These are phyloP conservation scores for Fraxinus baroniana DNA, from an alignment of 305 asterid species.

Conservation along the genomic window DNA sequence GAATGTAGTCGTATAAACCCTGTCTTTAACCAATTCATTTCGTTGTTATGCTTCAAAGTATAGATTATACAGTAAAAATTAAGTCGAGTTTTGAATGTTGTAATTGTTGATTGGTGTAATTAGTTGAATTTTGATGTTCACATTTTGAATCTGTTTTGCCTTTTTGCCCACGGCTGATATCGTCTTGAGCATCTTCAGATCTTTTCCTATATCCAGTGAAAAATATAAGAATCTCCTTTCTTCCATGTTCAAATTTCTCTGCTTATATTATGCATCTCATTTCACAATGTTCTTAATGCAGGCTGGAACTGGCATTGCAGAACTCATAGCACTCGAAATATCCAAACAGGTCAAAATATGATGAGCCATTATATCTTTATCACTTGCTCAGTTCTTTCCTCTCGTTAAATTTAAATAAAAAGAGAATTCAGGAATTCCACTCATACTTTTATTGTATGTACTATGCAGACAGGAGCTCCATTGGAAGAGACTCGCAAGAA, in stretches of 20 bases:
- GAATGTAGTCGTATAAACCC: neutral
- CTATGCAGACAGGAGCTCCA: conserved; percentile 73
- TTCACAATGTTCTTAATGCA: conserved; percentile 34
- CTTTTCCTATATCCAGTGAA: neutral
- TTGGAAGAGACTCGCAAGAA: conserved; percentile 82
- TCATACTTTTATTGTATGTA: neutral
- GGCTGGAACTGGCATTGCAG: conserved; percentile 99
- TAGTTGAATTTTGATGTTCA: neutral
- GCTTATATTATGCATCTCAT: neutral
- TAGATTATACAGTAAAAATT: neutral
- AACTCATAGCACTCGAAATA: conserved; percentile 94
- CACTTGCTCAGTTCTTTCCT: conserved; percentile 8
- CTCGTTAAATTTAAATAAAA: conserved; percentile 6
- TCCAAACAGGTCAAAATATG: conserved; percentile 70
- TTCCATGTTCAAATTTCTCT: neutral
- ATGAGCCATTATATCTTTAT: conserved; percentile 16
- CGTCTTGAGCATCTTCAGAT: neutral
- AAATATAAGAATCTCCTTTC: neutral
- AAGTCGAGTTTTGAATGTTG: neutral
- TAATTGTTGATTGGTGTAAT: neutral
- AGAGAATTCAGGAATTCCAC: conserved; percentile 1
- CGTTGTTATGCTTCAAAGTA: neutral
- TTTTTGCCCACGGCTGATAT: neutral
- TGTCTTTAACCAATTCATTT: neutral
- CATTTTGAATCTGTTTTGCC: neutral